Base-by-base conservation (phyloP, 2,329 filamentous ascomycete species). In the Aspergillus proliferans region DNA sequence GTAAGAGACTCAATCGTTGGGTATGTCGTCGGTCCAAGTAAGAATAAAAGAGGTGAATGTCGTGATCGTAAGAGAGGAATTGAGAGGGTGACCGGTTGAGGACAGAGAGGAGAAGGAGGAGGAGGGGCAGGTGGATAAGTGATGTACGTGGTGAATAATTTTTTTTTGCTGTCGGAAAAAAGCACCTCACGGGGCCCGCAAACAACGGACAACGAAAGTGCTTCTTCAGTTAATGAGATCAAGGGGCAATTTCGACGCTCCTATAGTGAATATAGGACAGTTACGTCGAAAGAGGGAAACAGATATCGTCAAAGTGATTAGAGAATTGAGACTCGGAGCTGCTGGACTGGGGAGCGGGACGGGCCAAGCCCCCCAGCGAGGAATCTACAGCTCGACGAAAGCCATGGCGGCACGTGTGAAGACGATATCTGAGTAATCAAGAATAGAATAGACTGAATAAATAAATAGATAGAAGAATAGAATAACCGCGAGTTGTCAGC, bases 361-460 rank as follows among this genome's bases (percentile, higher is more conserved):
- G 72, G 72, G 74, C 77, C 71, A 73, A 71, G 76, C 77, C 82
- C 83, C 84, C 84, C 83, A 90, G 86, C 85, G 84, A 72, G 83
- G 81, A 75, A 81, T 88, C 91, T 90, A 94, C 86, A 92, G 87
- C 86, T 86, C 85, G 87, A 83, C 85, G 85, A 86, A 77, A 79
- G 85, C 83, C 84, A 75, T 75, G 78, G 54, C 82, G 81, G 82
- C 82, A 81, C 84, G 53, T 51, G 85, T 51, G 85, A 72, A 76
- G 85, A 87, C 84, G 78, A 84, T 85, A 84, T 82, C 80, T 77
- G 66, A 22, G 18, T 40, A 54, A 59, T 61, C 48, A 55, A 48
- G 48, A 48, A 38, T 12, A 46, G 14, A 26, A 15, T 34, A 28
- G 14, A 7, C 14, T 36, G 33, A 18, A 26, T 50, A 18, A 19